phyloP scores from a whole-genome alignment of 768 basidiomycete species.

The Pleurotus ostreatus region DNA sequence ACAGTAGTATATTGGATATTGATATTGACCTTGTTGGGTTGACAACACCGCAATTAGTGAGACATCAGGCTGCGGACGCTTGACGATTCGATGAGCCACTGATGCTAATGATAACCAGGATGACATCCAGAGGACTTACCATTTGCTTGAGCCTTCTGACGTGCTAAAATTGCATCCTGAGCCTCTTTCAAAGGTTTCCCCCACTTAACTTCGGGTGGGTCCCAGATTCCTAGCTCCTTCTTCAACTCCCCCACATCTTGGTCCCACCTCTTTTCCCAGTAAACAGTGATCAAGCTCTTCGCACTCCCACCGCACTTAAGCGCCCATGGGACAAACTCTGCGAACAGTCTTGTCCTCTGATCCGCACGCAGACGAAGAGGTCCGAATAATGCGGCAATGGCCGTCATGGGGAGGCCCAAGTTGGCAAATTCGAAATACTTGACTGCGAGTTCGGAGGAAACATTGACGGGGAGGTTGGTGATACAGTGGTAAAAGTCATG shows the following conservation, averaged over 20 bases:
- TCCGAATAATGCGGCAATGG: constrained; percentile 74
- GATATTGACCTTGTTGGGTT: too few relatives aligned
- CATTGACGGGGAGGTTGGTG: constrained; percentile 82
- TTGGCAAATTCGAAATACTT: constrained; percentile 95
- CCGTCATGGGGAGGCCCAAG: constrained; percentile 84
- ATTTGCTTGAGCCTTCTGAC: constrained; percentile 9
- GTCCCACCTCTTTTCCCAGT: constrained; percentile 95
- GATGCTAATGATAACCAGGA: too few relatives aligned
- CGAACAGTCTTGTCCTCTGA: constrained; percentile 56
- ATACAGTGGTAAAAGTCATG: constrained; percentile 98
- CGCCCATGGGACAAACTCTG: constrained; percentile 92
- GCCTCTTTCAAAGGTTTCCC: constrained; percentile 63
- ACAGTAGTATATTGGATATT: too few relatives aligned
- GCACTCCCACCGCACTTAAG: constrained; percentile 75
- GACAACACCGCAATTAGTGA: too few relatives aligned
- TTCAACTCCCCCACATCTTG: constrained; percentile 80
- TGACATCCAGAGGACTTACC: background rate
- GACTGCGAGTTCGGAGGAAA: constrained; percentile 88
- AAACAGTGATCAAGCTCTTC: constrained; percentile 79
- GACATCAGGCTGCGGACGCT: too few relatives aligned
- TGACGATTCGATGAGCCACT: too few relatives aligned
- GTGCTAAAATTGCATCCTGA: constrained; percentile 41
- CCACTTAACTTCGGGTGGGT: constrained; percentile 74
- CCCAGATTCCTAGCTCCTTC: constrained; percentile 79
- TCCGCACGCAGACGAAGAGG: constrained; percentile 63